Evolutionary conservation across 1,284 basidiomycete species (phyloP), one percentile per base, ranked within the genome.

Genomic region (Macrocystidia cucumis): DNA sequence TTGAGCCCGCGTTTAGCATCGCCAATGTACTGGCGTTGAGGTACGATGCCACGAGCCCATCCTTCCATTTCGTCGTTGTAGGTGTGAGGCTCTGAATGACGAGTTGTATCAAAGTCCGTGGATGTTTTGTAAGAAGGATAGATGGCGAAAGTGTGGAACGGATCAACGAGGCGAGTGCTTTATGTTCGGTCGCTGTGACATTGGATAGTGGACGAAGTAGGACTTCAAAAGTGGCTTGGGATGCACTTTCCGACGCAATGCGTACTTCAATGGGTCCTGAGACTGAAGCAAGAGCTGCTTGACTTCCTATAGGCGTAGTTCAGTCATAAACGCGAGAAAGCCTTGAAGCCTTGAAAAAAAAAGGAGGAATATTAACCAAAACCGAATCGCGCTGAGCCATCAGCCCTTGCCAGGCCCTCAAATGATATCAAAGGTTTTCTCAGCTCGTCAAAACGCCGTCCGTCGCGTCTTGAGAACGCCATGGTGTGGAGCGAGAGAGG

Each of bases 251-350:
- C 11, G 67, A 55, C 2, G 72, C 68, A 7, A 75, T 60, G 12
- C 81, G 66, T 33, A 79, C 77, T 43, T 86, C 76, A 28, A 86
- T 77, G n/a, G 85, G 85, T 0, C 85, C 84, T 6, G 82, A 83
- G 19, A 85, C 54, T 4, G 83, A 85, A 5, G 78, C 72, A 17
- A 87, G 55, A 1, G 74, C 69, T n/a, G n/a, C n/a, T n/a, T n/a
- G n/a, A n/a, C n/a, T n/a, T n/a, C n/a, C n/a, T n/a, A n/a, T n/a
- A 20, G 23, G 16, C 34, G 39, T 26, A 31, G 39, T 2, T 31
- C 12, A 30, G 5, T 18, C 3, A 16, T 5, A 4, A 25, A 25
- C 8, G 12, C 12, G 23, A 8, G 12, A 8, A 8, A 25, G 23
- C 8, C 8, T 12, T 22, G 12, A 31, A 17, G 21, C n/a, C n/a